Evolutionary conservation across 1,284 basidiomycete genomes (phyloP).

Genomic region (Trichosporon ovoides): DNA sequence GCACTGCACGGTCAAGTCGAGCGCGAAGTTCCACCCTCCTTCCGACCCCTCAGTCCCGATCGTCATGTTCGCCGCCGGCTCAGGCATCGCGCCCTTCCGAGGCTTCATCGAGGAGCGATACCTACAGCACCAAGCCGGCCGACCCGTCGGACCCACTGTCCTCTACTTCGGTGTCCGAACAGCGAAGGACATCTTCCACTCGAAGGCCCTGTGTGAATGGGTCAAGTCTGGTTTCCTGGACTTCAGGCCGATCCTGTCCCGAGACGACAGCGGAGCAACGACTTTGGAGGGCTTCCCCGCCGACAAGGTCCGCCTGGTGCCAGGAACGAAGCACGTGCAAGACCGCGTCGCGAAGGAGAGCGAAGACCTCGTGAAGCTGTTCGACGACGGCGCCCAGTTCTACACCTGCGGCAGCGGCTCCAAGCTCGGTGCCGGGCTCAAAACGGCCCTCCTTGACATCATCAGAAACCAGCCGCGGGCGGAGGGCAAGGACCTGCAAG

Average conservation of each 20-base stretch:
- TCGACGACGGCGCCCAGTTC: constrained; percentile 50
- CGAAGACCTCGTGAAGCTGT: constrained; percentile 45
- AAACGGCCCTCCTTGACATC: constrained; percentile 16
- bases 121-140: constrained; percentile 52
- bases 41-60: constrained; percentile 51
- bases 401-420: constrained; percentile 53
- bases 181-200: constrained; percentile 53
- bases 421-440: constrained; percentile 14
- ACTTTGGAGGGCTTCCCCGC: background rate
- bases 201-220: constrained; percentile 53
- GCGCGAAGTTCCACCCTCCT: constrained; percentile 54
- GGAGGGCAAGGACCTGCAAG: background rate
- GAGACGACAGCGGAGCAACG: constrained; percentile 21
- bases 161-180: constrained; percentile 56
- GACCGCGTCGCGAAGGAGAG: constrained; percentile 54
- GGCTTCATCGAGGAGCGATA: constrained; percentile 57
- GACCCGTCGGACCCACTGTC: constrained; percentile 51
- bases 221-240: constrained; percentile 52
- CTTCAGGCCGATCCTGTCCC: constrained; percentile 54
- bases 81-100: constrained; percentile 56
- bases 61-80: constrained; percentile 55
- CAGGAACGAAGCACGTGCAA: constrained; percentile 14
- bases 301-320: background rate
- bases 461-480: constrained; percentile 2
- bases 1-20: constrained; percentile 53